Base-by-base conservation (phyloP, 352 stramenopile species). In the Phytophthora hibernalis region DNA sequence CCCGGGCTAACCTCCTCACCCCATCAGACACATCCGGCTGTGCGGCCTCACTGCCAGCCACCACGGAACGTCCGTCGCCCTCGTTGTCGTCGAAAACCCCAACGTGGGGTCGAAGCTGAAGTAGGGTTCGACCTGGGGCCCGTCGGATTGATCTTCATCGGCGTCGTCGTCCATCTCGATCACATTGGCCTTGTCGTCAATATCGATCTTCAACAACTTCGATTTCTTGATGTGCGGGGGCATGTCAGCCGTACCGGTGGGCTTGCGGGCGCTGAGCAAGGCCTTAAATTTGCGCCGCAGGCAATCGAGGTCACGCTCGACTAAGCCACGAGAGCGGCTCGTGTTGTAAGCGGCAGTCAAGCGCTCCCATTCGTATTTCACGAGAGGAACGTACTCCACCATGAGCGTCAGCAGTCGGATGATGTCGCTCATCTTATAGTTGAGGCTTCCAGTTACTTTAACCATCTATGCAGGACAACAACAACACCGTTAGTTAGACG, bases 401-500 rank as follows among this genome's bases (percentile, higher is more conserved):
- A 38, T 22, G 15, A 52, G 45, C 24, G 22, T 16, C 45, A 52
- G 20, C 4, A 52, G 45, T 5, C 24, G 21, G 6, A 13, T 13
- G 12, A 52, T 26, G 18, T 52, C 45, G 15, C 7, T 8, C 24
- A 52, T 22, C 24, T 52, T 37, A 22, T 52, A 35, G 45, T 52
- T 52, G 24, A 26, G 31, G 45, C 22, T 52, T 37, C 45, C 24
- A 11, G 45, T 13, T 15, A 52, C 11, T 16, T 52, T 52, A 37
- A 16, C 12, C 45, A 52, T 52, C 13, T 52, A 2, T 21, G 35
- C 8, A 54, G 5, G 21, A n/a, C 7, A 8, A 22, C 5, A 42
- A 1, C 24, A n/a, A 42, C 28, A 28, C 24, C 24, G 24, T 28
- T 28, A 28, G 24, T 5, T 5, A 28, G 24, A 28, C 24, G 24